These are phyloP conservation scores for Rutidosis leptorrhynchoides DNA, from an alignment of 129 eudicot genomes.

Conservation along the genomic window DNA sequence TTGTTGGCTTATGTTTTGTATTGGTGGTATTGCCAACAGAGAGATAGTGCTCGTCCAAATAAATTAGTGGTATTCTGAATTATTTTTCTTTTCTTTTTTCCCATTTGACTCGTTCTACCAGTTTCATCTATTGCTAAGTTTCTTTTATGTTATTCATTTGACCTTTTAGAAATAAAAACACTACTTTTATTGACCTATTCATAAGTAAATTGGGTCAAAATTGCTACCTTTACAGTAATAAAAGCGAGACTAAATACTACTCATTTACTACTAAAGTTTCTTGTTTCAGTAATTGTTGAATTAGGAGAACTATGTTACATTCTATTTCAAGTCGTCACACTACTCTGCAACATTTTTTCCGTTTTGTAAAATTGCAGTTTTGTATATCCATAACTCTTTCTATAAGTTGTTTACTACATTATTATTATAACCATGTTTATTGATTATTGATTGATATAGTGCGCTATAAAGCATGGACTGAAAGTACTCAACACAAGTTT, in stretches of 20 bases:
- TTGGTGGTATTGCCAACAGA: conserved; percentile 3
- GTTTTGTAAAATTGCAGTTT: not conserved
- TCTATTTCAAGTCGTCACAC: not conserved
- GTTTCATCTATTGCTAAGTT: not conserved
- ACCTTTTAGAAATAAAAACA: not conserved
- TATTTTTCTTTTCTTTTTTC: not conserved
- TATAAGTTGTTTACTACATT: conserved; percentile 1
- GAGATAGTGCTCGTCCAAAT: not conserved
- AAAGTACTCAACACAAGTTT: conserved; percentile 90
- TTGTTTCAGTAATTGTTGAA: not conserved
- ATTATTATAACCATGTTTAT: conserved; percentile 25
- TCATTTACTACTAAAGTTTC: not conserved
- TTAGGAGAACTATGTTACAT: conserved; percentile 1
- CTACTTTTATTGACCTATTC: not conserved
- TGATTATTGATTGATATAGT: conserved; percentile 44
- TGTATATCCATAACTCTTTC: not conserved
- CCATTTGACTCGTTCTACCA: not conserved
- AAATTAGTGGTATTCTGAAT: no score
- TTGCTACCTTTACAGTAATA: not conserved
- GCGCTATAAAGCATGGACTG: conserved; percentile 97
- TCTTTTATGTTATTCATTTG: not conserved
- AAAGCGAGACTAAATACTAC: not conserved
- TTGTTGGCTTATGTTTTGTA: not conserved
- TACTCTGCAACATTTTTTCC: not conserved
- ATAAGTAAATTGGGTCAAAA: conserved; percentile 6